Conservation (phyloP, 2,329 filamentous ascomycete genomes). For the Talaromyces sp. region DNA sequence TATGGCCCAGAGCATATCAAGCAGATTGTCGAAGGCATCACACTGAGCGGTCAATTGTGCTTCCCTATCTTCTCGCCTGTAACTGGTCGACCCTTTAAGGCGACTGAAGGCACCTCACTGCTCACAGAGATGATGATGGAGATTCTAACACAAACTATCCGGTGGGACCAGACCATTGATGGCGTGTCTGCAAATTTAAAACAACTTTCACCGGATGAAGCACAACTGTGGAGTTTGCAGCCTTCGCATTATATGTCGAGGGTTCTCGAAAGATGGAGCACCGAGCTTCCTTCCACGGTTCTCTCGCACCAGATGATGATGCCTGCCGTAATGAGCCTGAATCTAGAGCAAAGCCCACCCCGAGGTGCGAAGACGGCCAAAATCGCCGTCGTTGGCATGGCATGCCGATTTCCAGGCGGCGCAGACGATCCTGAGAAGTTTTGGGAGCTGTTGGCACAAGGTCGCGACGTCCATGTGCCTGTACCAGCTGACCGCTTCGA, state of each 20-base stretch:
- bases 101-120: no score
- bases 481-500: slow-evolving; percentile 62
- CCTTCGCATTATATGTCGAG: background rate
- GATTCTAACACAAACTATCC: background rate
- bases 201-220: background rate
- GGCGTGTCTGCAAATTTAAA: background rate
- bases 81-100: background rate
- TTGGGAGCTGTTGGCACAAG: slow-evolving; percentile 68
- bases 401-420: slow-evolving; percentile 69
- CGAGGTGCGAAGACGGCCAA: background rate
- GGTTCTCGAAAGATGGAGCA: background rate
- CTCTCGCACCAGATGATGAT: background rate
- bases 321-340: background rate
- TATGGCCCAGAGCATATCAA: background rate
- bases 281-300: background rate
- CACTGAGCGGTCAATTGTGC: background rate
- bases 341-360: background rate
- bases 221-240: background rate
- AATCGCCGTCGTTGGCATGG: slow-evolving; percentile 80
- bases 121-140: background rate
- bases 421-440: slow-evolving; percentile 58
- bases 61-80: background rate
- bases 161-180: background rate
- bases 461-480: slow-evolving; percentile 35
- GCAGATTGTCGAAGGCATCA: background rate